phyloP scores from a whole-genome alignment of 495 filamentous ascomycete genomes.

The Aspergillus carlsbadensis region DNA sequence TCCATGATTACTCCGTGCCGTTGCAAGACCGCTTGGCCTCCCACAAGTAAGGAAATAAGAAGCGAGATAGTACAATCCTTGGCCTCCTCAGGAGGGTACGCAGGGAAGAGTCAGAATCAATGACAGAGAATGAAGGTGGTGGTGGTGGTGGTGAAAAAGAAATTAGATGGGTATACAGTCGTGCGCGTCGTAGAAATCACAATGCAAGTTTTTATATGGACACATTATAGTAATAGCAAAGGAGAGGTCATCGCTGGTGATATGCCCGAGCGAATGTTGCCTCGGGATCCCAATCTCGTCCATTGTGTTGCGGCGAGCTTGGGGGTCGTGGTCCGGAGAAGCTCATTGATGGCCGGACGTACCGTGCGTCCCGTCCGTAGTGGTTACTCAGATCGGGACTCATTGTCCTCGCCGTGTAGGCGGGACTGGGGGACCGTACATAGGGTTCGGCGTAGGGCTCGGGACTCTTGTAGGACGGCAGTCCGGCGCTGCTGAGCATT shows the following conservation, averaged over 20 bases:
- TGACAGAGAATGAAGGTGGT: background rate
- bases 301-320: slow-evolving; percentile 22
- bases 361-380: slow-evolving; percentile 53
- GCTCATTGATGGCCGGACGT: slow-evolving; percentile 56
- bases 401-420: slow-evolving; percentile 28
- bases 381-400: slow-evolving; percentile 31
- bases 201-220: slow-evolving; percentile 12
- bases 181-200: slow-evolving; percentile 15
- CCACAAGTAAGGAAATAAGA: slow-evolving; percentile 1
- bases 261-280: slow-evolving; percentile 36
- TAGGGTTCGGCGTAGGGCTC: slow-evolving; percentile 36
- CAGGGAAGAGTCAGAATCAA: background rate
- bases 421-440: slow-evolving; percentile 42
- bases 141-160: background rate
- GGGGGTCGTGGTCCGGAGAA: slow-evolving; percentile 59
- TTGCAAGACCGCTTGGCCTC: background rate
- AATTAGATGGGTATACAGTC: slow-evolving; percentile 13
- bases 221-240: slow-evolving; percentile 4
- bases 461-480: slow-evolving; percentile 38
- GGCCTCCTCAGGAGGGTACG: background rate
- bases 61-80: slow-evolving; percentile 1
- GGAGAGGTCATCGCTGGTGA: background rate
- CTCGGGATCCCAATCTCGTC: slow-evolving; percentile 41
- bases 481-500: slow-evolving; percentile 60
- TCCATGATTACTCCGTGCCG: slow-evolving; percentile 4